Percentiles rank a stretch among this genome's conserved stretches.
Conservation (phyloP, 768 basidiomycete genomes). For the Lactifluus hygrophoroides region DNA sequence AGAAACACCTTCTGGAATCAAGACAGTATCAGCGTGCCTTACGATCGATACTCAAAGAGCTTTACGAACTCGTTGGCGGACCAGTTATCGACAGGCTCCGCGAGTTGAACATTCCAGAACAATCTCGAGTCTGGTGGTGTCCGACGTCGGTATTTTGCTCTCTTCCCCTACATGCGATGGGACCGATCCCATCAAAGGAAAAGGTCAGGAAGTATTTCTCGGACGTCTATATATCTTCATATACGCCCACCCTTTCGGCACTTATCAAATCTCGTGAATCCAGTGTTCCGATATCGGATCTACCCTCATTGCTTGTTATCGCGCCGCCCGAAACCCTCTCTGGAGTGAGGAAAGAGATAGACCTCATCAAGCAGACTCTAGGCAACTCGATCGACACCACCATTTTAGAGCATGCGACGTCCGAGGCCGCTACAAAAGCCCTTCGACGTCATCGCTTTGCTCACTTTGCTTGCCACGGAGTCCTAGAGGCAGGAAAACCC, state of each 20-base stretch:
- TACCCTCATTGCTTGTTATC: neutral
- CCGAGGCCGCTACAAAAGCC: neutral
- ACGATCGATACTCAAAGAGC: neutral
- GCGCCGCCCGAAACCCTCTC: neutral
- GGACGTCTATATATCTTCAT: neutral
- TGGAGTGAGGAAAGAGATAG: neutral
- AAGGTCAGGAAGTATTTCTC: neutral
- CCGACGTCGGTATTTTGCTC: neutral
- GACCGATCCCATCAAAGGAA: neutral
- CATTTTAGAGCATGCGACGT: neutral
- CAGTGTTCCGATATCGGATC: neutral
- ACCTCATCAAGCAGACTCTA: neutral
- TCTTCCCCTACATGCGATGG: constrained; percentile 3
- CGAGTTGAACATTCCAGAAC: too few species aligned
- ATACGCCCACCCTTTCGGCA: neutral
- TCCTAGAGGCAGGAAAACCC: neutral
- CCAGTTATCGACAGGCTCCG: neutral
- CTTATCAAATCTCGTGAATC: neutral
- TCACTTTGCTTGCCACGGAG: constrained; percentile 8
- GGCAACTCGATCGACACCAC: neutral
- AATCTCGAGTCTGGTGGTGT: too few species aligned
- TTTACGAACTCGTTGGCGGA: neutral
- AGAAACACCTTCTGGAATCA: neutral
- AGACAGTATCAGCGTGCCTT: too few species aligned
- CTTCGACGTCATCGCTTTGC: neutral